Base-by-base conservation (phyloP, 495 filamentous ascomycete species). In the Bacidia rubella region DNA sequence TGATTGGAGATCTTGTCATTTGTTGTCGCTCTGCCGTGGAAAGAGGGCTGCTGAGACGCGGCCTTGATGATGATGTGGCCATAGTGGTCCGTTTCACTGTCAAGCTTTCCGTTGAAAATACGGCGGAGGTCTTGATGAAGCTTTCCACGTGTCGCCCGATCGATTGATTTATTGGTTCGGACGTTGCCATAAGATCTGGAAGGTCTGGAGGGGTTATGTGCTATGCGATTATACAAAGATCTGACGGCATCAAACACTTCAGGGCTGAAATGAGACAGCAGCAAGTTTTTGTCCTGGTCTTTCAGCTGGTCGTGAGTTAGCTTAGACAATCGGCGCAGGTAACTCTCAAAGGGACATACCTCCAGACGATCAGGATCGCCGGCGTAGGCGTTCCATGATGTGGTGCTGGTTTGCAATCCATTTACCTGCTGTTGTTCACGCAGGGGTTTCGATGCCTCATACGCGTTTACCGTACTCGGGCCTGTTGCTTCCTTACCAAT, bases 91-190 rank as follows among this genome's bases (percentile, higher is more conserved):
- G 82, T 81, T 39, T 60, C 65, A 0, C 82, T 84, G 52, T 87
- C 82, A 11, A 90, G 66, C 41, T 76, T 72, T n/a, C 74, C 77
- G 29, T 66, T 66, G 64, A 88, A 88, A 20, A 87, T 77, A 3
- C 75, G 75, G 21, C 85, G 80, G n/a, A 89, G 67, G 0, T 69
- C 63, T 56, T 75, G 68, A 64, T 90, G 85, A 21, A 86, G 74
- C 40, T 74, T 64, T 50, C 80, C 78, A 17, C 85, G 82, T 32
- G 71, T 56, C 27, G 75, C 70, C 41, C 83, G 79, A 52, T 84
- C 76, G 19, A 87, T 74, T 3, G 62, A 54, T 26, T 65, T 57
- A 9, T n/a, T 17, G 9, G 68, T 64, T 15, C 51, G 56, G 35
- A 79, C 55, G 25, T 60, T 66, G 15, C 70, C 71, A 5, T 71